A percentile compares a stretch with the other conserved stretches of the same genome.
Conservation (phyloP, 2,329 filamentous ascomycete genomes). For the Fusarium cicatricum region DNA sequence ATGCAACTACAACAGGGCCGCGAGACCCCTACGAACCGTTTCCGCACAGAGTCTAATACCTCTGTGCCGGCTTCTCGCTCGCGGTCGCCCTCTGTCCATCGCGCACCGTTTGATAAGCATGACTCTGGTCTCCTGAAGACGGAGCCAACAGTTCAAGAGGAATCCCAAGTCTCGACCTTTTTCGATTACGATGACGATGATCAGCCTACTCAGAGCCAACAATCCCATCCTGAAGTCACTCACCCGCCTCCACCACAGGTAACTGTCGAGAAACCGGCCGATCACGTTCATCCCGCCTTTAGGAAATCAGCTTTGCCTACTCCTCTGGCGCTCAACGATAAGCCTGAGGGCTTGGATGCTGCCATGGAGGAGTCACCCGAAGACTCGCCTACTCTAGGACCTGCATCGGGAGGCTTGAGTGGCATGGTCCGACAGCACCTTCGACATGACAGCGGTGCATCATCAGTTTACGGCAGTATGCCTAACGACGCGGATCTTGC, state of each 20-base stretch:
- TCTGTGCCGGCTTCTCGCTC: slow-evolving; percentile 54
- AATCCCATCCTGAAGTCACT: slow-evolving; percentile 13
- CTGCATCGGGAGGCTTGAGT: slow-evolving; percentile 70
- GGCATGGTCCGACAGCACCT: slow-evolving; percentile 87
- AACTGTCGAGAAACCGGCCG: slow-evolving; percentile 57
- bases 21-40: slow-evolving; percentile 63
- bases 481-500: slow-evolving; percentile 46
- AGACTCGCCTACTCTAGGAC: slow-evolving; percentile 84
- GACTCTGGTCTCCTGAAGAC: slow-evolving; percentile 41
- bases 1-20: slow-evolving; percentile 80
- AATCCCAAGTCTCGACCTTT: slow-evolving; percentile 50
- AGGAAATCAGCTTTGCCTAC: slow-evolving; percentile 56
- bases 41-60: slow-evolving; percentile 56
- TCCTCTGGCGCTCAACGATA: slow-evolving; percentile 49
- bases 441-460: slow-evolving; percentile 80
- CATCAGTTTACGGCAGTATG: slow-evolving; percentile 74
- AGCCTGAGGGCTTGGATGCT: background rate
- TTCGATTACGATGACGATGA: slow-evolving; percentile 56
- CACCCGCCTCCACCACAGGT: slow-evolving; percentile 50
- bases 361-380: slow-evolving; percentile 27
- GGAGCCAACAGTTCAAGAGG: slow-evolving; percentile 46
- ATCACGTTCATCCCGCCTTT: slow-evolving; percentile 64
- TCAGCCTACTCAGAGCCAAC: slow-evolving; percentile 34
- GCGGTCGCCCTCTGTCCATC: slow-evolving; percentile 56
- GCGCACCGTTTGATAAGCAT: slow-evolving; percentile 46